Base-by-base conservation (phyloP, 1,284 basidiomycete genomes). In the Leccinum fuscescens region DNA sequence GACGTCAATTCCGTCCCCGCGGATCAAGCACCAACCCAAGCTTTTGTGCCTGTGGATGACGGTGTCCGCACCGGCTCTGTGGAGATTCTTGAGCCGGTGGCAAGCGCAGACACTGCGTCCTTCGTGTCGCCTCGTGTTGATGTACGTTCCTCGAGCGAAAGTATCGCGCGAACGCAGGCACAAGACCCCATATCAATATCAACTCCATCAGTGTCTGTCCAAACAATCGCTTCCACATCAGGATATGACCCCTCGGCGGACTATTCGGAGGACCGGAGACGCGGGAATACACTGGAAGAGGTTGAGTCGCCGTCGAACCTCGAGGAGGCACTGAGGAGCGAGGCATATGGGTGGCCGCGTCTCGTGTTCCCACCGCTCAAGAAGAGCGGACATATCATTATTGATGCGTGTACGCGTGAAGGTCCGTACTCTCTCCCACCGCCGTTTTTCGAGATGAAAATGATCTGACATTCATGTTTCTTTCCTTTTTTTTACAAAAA, bases 341-440 rank as follows among this genome's bases (percentile, higher is more conserved):
- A 92, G 73, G 85, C 93, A 6, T 93, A 87, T 65, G 76, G 79
- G 56, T 98, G 96, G 96, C 94, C 96, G 35, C 85, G 97, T 55
- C 82, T 99, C 35, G 84, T 98, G 49, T 91, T 92, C 66, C 86
- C 94, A 20, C 96, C 96, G 14, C 72, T 98, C 68, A 98, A 98
- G 76, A 88, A 88, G 62, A 92, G 89, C 64, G 96, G 96, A 0
- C 96, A 99, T 74, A 86, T 98, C 62, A 91, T 96, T 57, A 79
- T 99, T 62, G 96, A 99, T 72, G 86, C 89, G 6, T 99, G 97
- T 75, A 90, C 88, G 17, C 70, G 85, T 1, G 83, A 91, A 77
- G 95, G 94, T 90, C 66, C 67, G 80, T 61, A 31, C 22, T 20
- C 57, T 20, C 57, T 55, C 39, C 56, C 48, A 15, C 49, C 58